Evolutionary conservation across 495 filamentous ascomycete species (phyloP).

Genomic region (Tuber microsphaerosporum): DNA sequence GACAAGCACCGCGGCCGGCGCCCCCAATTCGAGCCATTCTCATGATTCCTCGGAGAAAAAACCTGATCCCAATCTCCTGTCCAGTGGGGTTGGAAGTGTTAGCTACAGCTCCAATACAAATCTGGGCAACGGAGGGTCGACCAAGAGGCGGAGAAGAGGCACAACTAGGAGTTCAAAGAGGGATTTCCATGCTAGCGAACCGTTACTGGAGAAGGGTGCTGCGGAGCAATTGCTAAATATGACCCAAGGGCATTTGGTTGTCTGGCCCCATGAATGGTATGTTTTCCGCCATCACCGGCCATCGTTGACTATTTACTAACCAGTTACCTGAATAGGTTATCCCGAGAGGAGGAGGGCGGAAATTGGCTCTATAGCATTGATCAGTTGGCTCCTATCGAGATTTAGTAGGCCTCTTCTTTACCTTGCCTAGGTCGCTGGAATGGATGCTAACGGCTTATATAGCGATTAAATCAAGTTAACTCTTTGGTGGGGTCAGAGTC

Average conservation of each 20-base stretch:
- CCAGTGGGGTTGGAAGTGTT: conserved; percentile 5
- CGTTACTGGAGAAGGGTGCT: conserved; percentile 62
- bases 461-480: conserved; percentile 30
- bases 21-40: conserved; percentile 13
- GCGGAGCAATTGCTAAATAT: conserved; percentile 73
- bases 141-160: conserved; percentile 57
- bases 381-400: conserved; percentile 89
- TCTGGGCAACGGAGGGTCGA: conserved; percentile 44
- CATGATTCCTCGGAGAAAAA: conserved; percentile 21
- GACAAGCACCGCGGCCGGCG: conserved; percentile 18
- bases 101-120: conserved; percentile 24
- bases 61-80: conserved; percentile 22
- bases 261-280: conserved; percentile 88
- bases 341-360: conserved; percentile 78
- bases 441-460: conserved; percentile 14
- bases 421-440: background rate
- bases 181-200: conserved; percentile 63
- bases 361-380: conserved; percentile 98
- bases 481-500: conserved; percentile 11
- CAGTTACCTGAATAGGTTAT: conserved; percentile 46
- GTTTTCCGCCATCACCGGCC: background rate
- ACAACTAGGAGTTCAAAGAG: conserved; percentile 69
- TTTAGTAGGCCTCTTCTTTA: conserved; percentile 67
- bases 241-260: conserved; percentile 80
- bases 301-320: background rate